phyloP scores from a whole-genome alignment of 2,329 filamentous ascomycete genomes.

The Penicillium sp. region DNA sequence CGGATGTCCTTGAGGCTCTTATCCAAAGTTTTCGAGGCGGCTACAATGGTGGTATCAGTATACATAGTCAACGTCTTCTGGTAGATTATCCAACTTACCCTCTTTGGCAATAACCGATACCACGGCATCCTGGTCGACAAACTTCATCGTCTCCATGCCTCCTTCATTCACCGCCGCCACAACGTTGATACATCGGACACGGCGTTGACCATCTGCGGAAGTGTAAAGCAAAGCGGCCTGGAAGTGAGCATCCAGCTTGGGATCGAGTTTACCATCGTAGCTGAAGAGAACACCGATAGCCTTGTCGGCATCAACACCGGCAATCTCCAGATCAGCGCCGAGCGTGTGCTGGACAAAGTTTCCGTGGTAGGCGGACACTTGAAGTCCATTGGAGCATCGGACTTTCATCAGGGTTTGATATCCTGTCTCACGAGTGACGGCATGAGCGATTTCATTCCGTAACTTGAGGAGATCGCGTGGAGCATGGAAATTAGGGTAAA shows the following conservation, averaged over 20 bases:
- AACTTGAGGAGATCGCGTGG: constrained; percentile 83
- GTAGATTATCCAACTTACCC: constrained; percentile 36
- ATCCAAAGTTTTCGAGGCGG: constrained; percentile 79
- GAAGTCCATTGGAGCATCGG: constrained; percentile 91
- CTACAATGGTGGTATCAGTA: constrained; percentile 42
- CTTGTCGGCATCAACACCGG: constrained; percentile 89
- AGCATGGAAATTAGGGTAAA: constrained; percentile 93
- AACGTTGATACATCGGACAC: constrained; percentile 89
- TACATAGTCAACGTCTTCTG: neutral
- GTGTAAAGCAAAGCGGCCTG: constrained; percentile 94
- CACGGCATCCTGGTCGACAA: constrained; percentile 93
- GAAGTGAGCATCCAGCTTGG: constrained; percentile 96
- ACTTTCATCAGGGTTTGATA: constrained; percentile 98
- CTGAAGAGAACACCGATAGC: constrained; percentile 86
- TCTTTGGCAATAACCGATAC: constrained; percentile 88
- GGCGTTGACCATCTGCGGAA: constrained; percentile 80
- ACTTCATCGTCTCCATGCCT: constrained; percentile 80
- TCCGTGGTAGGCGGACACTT: constrained; percentile 90
- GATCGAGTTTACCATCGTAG: constrained; percentile 96
- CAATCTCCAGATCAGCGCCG: constrained; percentile 90
- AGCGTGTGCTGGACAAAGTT: constrained; percentile 97
- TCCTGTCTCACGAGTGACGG: constrained; percentile 84
- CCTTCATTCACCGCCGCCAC: constrained; percentile 89
- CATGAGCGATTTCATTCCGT: constrained; percentile 79
- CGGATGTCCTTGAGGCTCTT: constrained; percentile 80